Percentiles rank a stretch among this genome's conserved stretches.
These are phyloP conservation scores for Cercospora sp. DNA, from an alignment of 2,329 filamentous ascomycete species.

Conservation along the genomic window DNA sequence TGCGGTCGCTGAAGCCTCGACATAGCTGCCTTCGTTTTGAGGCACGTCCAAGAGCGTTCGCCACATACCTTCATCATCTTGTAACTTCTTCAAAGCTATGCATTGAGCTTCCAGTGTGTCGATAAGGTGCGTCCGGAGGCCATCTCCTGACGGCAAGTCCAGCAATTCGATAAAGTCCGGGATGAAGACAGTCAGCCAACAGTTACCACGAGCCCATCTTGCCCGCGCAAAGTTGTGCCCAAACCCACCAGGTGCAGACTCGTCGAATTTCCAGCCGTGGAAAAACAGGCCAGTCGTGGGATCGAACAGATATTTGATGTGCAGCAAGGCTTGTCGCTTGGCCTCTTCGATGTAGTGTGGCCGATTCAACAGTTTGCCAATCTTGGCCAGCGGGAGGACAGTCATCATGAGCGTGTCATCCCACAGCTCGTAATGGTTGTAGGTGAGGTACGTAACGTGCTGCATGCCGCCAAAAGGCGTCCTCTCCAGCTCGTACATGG, in stretches of 20 bases:
- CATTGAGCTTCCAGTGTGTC: slow-evolving; percentile 69
- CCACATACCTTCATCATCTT: slow-evolving; percentile 65
- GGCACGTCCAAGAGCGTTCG: slow-evolving; percentile 70
- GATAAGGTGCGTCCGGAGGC: slow-evolving; percentile 60
- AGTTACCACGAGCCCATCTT: slow-evolving; percentile 62
- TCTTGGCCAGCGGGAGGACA: slow-evolving; percentile 76
- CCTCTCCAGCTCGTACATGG: slow-evolving; percentile 71
- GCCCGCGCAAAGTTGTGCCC: slow-evolving; percentile 60
- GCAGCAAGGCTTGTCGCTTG: slow-evolving; percentile 73
- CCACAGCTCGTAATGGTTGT: slow-evolving; percentile 76
- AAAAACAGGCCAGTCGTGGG: slow-evolving; percentile 71
- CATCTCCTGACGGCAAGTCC: slow-evolving; percentile 59
- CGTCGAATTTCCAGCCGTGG: slow-evolving; percentile 78
- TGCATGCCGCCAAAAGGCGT: slow-evolving; percentile 73
- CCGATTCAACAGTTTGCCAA: slow-evolving; percentile 67
- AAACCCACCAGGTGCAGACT: slow-evolving; percentile 52
- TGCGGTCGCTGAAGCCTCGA: slow-evolving; percentile 75
- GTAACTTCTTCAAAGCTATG: slow-evolving; percentile 61
- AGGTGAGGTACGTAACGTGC: slow-evolving; percentile 70
- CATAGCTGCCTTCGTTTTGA: slow-evolving; percentile 67
- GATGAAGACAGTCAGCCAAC: slow-evolving; percentile 80
- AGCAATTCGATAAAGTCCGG: slow-evolving; percentile 77
- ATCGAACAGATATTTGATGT: slow-evolving; percentile 78
- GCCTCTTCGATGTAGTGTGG: slow-evolving; percentile 76
- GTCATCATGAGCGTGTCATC: slow-evolving; percentile 90